phyloP scores from a whole-genome alignment of 345 rosid genomes.

The Citrus trifoliata region DNA sequence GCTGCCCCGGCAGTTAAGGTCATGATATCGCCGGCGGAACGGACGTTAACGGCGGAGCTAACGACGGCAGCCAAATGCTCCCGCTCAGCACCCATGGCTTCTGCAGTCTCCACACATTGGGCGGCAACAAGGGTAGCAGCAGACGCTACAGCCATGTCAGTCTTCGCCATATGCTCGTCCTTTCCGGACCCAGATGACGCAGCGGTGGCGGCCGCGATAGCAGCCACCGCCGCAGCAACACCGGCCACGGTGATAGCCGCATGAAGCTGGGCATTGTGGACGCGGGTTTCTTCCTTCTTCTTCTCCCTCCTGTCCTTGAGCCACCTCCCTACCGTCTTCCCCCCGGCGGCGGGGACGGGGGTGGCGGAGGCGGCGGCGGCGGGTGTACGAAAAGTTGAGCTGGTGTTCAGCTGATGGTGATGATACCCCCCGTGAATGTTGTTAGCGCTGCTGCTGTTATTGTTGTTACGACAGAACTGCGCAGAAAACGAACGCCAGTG shows the following conservation, averaged over 20 bases:
- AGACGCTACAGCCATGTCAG: conserved; percentile 82
- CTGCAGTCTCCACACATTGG: conserved; percentile 87
- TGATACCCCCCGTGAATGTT: neutral
- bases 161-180: conserved; percentile 77
- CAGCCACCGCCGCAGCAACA: conserved; percentile 85
- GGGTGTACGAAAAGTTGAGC: conserved; percentile 37
- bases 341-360: conserved; percentile 33
- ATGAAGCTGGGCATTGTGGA: conserved; percentile 82
- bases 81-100: conserved; percentile 88
- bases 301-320: conserved; percentile 79
- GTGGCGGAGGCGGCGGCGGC: conserved; percentile 27
- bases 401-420: neutral
- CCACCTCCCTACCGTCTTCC: conserved; percentile 89
- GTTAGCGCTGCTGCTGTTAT: conserved; percentile 14
- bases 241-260: conserved; percentile 79
- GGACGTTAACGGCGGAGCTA: conserved; percentile 83
- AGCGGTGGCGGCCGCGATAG: conserved; percentile 78
- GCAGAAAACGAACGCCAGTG: neutral
- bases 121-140: conserved; percentile 90
- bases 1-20: conserved; percentile 91
- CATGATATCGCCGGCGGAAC: conserved; percentile 82
- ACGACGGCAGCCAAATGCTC: conserved; percentile 70
- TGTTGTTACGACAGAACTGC: conserved; percentile 64
- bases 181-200: conserved; percentile 58
- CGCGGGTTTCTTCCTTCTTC: conserved; percentile 79